A percentile compares a stretch with the other conserved stretches of the same genome.
phyloP scores from a whole-genome alignment of 1,139 yeast species.

The Groenewaldozyma sp. region DNA sequence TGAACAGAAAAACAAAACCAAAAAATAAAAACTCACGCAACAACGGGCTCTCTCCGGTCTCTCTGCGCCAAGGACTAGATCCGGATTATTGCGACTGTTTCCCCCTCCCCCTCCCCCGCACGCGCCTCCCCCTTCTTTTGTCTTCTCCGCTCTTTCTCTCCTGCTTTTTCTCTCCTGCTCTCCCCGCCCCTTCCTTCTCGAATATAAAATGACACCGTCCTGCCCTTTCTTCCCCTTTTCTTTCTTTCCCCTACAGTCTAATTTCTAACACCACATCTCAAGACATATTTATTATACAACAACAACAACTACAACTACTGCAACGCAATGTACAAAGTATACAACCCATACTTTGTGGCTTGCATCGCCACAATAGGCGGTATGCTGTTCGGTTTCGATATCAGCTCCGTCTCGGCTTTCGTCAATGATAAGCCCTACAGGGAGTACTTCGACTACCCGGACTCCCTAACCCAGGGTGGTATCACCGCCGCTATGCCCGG shows the following conservation, averaged over 20 bases:
- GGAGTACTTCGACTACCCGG: slow-evolving; percentile 29
- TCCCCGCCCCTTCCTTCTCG: neutral
- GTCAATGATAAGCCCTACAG: slow-evolving; percentile 61
- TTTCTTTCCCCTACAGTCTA: neutral
- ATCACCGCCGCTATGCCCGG: slow-evolving; percentile 93
- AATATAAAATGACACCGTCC: neutral
- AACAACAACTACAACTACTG: no score
- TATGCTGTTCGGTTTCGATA: slow-evolving; percentile 89
- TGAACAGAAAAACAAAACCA: no score
- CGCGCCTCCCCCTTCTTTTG: neutral
- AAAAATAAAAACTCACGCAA: no score
- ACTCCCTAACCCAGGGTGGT: slow-evolving; percentile 59
- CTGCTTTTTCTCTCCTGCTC: neutral
- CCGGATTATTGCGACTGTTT: no score
- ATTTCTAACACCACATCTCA: neutral
- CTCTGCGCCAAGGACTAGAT: no score
- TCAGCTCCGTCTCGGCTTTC: slow-evolving; percentile 81
- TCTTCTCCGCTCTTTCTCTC: neutral
- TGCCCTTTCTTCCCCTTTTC: neutral
- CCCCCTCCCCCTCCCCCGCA: neutral
- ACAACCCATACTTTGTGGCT: slow-evolving; percentile 31
- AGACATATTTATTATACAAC: neutral
- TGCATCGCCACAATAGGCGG: slow-evolving; percentile 76
- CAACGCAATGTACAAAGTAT: slow-evolving; percentile 17
- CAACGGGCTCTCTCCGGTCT: no score